Base-by-base conservation (phyloP, 768 basidiomycete genomes). In the Nidularia sp. region DNA sequence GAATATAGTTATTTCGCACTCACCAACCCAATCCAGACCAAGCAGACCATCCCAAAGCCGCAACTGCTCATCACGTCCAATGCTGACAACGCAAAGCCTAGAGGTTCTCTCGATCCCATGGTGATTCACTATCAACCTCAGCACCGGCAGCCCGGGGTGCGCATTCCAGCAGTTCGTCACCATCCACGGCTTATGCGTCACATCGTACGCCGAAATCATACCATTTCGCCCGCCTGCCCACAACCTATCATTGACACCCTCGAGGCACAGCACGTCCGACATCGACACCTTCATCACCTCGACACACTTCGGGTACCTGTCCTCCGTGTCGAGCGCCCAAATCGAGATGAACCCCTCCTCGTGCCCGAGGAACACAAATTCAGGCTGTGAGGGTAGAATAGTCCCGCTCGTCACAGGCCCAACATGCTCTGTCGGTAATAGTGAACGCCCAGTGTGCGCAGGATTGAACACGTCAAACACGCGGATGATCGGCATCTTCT, bases 151-250 rank as follows among this genome's bases (percentile, higher is more conserved):
- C 47, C 78, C 74, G 15, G 72, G 69, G 65, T 96, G 93, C 9
- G 92, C 94, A 55, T 76, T 78, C 95, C 95, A 98, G 36, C 77
- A 76, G 65, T 97, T 98, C 53, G 88, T 91, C 54, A 90, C 82
- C 15, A 83, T 66, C 94, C 95, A 98, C 10, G 94, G 93, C 54
- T 77, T 78, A 15, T 75, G 68, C 7, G 70, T 67, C 33, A 89
- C 81, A 63, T 95, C 92, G 66, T 89, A 97, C 2, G 84, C 90
- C 10, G 84, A 76, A 45, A 98, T 89, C 65, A 76, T 75, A 0
- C 96, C 96, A 55, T 84, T 89, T 54, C 96, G 66, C 31, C 83
- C 83, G 0, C 96, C 96, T 6, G 83, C 88, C 96, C 96, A 98
- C 34, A 99, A 68, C 49, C 84, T 72, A 49, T 88, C 76, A 51